phyloP scores from a whole-genome alignment of 306 rosid species.

The Pyrus communis region DNA sequence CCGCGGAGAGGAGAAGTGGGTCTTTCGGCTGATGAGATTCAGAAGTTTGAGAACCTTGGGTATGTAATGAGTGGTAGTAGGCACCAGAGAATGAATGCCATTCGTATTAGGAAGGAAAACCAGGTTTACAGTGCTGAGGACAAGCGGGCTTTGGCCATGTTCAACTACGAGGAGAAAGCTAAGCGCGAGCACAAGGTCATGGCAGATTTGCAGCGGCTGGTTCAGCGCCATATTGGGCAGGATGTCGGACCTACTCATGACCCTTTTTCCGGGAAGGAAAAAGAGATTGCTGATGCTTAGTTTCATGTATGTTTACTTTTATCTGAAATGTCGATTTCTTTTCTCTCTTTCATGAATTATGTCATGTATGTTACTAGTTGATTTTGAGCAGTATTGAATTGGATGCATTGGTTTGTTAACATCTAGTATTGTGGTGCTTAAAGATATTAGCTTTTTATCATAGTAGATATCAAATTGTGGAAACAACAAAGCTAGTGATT shows the following conservation, averaged over 20 bases:
- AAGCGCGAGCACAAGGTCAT: constrained; percentile 94
- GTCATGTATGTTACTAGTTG: neutral
- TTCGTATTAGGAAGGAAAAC: constrained; percentile 95
- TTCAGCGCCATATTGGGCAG: constrained; percentile 92
- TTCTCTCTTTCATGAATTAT: neutral
- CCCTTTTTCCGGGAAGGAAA: constrained; percentile 55
- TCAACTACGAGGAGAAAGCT: constrained; percentile 87
- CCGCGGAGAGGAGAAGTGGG: constrained; percentile 99
- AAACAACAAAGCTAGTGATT: neutral
- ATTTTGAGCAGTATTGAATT: constrained; percentile 1
- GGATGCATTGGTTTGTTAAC: neutral
- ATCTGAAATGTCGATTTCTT: neutral
- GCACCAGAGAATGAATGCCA: constrained; percentile 98
- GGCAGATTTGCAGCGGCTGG: constrained; percentile 94
- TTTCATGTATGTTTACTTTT: constrained; percentile 21
- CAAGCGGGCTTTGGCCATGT: constrained; percentile 95
- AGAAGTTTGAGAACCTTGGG: constrained; percentile 75
- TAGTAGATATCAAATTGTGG: neutral
- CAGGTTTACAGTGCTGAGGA: constrained; percentile 98
- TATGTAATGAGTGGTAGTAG: constrained; percentile 98
- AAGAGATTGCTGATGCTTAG: constrained; percentile 50
- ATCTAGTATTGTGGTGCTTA: neutral
- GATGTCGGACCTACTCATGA: constrained; percentile 97
- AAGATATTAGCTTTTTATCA: neutral
- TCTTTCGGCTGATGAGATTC: constrained; percentile 90